Evolutionary conservation across 768 basidiomycete genomes (phyloP).

Genomic region (Pseudohyphozyma bogoriensis): DNA sequence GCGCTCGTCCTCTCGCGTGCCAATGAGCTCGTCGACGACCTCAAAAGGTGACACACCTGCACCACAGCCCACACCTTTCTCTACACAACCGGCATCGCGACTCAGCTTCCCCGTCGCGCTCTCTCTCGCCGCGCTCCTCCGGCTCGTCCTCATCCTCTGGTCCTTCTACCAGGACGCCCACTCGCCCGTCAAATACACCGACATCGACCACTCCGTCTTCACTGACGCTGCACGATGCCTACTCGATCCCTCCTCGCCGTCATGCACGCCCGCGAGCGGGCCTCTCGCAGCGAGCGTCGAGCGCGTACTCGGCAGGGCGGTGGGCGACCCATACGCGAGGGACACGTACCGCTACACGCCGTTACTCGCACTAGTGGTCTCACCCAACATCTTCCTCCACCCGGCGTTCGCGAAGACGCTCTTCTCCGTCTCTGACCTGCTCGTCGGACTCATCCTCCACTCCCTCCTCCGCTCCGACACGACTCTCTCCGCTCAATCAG

Average conservation of each 20-base stretch:
- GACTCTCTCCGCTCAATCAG: conserved; percentile 21
- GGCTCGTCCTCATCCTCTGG: conserved; percentile 63
- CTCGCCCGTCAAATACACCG: conserved; percentile 87
- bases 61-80: too few species aligned
- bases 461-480: conserved; percentile 8
- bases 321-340: conserved; percentile 68
- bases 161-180: conserved; percentile 81
- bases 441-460: conserved; percentile 65
- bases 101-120: not conserved
- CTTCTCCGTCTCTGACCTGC: conserved; percentile 71
- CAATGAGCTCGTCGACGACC: too few species aligned
- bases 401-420: conserved; percentile 83
- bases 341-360: conserved; percentile 97
- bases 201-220: conserved; percentile 93
- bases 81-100: too few species aligned
- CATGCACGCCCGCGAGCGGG: conserved; percentile 29
- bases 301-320: not conserved
- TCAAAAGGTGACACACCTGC: too few species aligned
- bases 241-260: conserved; percentile 40
- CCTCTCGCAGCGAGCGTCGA: not conserved
- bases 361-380: conserved; percentile 66
- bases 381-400: conserved; percentile 70
- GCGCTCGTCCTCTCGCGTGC: too few species aligned
- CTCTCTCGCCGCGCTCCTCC: conserved; percentile 45
- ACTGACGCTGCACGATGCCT: conserved; percentile 76